Base-by-base conservation (phyloP, 148 eudicot species). In the Bassia scoparia region DNA sequence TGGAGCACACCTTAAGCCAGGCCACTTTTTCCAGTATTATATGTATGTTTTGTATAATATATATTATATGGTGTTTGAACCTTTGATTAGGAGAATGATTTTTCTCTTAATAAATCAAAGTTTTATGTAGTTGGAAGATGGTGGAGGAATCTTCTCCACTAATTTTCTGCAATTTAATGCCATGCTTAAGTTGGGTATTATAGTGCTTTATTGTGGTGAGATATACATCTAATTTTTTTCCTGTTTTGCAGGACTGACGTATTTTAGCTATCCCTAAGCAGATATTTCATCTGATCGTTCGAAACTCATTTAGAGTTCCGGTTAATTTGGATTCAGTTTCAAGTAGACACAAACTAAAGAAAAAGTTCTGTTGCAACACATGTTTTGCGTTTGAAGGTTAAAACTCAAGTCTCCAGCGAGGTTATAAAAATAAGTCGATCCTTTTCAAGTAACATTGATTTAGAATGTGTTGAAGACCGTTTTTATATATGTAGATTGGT, bases 71-170 rank as follows among this genome's bases (percentile, higher is more conserved):
- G 5, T 35, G 55, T 44, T n/a, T 58, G 37, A 14, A 56, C 38
- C 63, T 37, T 72, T 67, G 70, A 74, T 74, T 79, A 65, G 69
- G 26, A 37, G 55, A 71, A 80, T 80, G 79, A 71, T n/a, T 80
- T 75, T 49, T 20, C 63, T 26, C 70, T 77, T 33, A 80, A 85
- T 77, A 75, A 75, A 83, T 77, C 83, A 83, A 71, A 79, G 60
- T 75, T 77, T 60, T 59, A n/a, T 52, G 74, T 79, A 67, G 83
- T 79, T 81, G 89, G 80, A 77, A 63, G 72, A 74, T 56, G 66
- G 83, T 80, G 74, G 73, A 76, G 76, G 83, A 68, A 80, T 76
- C 80, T 76, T 76, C 41, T 59, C 76, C 78, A 59, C 77, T 70
- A 68, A 75, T 64, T n/a, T 73, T 70, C 23, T 74, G 65, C 37